A percentile compares a stretch with the other conserved stretches of the same genome.
Conservation (phyloP, 768 basidiomycete genomes). For the Rhodocollybia butyracea region DNA sequence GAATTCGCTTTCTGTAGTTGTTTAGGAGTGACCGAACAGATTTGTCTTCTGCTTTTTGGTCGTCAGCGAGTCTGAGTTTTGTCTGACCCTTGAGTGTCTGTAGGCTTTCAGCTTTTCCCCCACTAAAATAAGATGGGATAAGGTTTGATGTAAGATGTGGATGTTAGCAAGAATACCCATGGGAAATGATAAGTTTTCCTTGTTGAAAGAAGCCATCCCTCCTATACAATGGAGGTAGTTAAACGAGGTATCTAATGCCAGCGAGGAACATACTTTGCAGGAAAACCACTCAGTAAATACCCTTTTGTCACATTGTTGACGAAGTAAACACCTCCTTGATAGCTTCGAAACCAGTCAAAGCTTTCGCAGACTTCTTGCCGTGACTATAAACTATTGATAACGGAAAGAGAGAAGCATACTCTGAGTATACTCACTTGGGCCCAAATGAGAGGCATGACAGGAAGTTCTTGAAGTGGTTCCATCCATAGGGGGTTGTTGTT, state of each 20-base stretch:
- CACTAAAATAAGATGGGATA: slow-evolving; percentile 33
- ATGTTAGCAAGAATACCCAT: slow-evolving; percentile 55
- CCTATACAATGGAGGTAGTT: slow-evolving; percentile 31
- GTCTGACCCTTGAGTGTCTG: slow-evolving; percentile 38
- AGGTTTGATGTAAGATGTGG: background rate
- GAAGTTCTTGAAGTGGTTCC: slow-evolving; percentile 14
- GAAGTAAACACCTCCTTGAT: slow-evolving; percentile 79
- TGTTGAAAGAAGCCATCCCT: slow-evolving; percentile 64
- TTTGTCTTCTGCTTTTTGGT: slow-evolving; percentile 66
- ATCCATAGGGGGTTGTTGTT: too few relatives aligned
- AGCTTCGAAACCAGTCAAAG: slow-evolving; percentile 69
- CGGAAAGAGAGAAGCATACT: background rate
- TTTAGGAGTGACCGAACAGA: slow-evolving; percentile 68
- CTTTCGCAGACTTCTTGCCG: slow-evolving; percentile 85
- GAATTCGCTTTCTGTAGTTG: slow-evolving; percentile 50
- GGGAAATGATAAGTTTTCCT: slow-evolving; percentile 76
- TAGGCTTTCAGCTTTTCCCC: slow-evolving; percentile 64
- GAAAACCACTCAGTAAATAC: slow-evolving; percentile 71
- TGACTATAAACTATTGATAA: slow-evolving; percentile 41
- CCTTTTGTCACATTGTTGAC: slow-evolving; percentile 60
- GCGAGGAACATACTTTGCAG: slow-evolving; percentile 49
- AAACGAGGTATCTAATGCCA: background rate
- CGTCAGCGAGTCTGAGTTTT: slow-evolving; percentile 44
- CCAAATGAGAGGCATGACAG: slow-evolving; percentile 42
- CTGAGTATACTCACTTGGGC: slow-evolving; percentile 33